Evolutionary conservation across 1,284 basidiomycete genomes (phyloP), one percentile per base, ranked within the genome.

Genomic region (Boletus sp.): DNA sequence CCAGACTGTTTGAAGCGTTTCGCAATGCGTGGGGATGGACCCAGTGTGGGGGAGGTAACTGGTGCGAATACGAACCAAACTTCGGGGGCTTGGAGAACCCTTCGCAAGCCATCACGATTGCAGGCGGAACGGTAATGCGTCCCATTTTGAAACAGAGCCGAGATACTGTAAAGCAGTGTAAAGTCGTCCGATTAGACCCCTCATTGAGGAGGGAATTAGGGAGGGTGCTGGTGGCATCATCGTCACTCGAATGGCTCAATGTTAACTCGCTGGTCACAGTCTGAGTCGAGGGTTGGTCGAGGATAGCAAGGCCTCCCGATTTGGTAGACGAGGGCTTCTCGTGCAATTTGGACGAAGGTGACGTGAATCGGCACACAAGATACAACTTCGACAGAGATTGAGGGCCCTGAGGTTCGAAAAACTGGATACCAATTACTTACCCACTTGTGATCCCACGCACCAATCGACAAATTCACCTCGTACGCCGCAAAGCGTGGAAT

Each of bases 381-480:
- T 64, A 64, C 22, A 70, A 45, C 66, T 33, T 35, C 5, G 35
- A 45, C 1, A 24, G 16, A 18, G 7, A 39, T 65, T n/a, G n/a
- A 63, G 43, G 42, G n/a, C 3, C 9, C 12, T 18, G 18, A 7
- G 22, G 36, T 4, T n/a, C 3, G 7, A 29, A 50, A n/a, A 16
- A 27, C 20, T 9, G 16, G 20, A 22, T 41, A 41, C 6, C 1
- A 7, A 37, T 16, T 16, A 51, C 84, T 64, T 60, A 91, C 88
- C 91, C 92, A 94, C 80, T 94, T 94, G 44, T 86, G 77, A 59
- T 92, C 91, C 90, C 91, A 94, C 7, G 84, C 80, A 5, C 77
- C 86, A 18, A 89, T 73, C 39, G 73, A 78, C n/a, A 84, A 70
- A 52, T 86, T 79, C 42, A 94, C 82, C 70, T 91, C 84, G 66